Evolutionary conservation across 2,329 filamentous ascomycete species (phyloP), one percentile per base, ranked within the genome.

Genomic region (Beauveria varroae): DNA sequence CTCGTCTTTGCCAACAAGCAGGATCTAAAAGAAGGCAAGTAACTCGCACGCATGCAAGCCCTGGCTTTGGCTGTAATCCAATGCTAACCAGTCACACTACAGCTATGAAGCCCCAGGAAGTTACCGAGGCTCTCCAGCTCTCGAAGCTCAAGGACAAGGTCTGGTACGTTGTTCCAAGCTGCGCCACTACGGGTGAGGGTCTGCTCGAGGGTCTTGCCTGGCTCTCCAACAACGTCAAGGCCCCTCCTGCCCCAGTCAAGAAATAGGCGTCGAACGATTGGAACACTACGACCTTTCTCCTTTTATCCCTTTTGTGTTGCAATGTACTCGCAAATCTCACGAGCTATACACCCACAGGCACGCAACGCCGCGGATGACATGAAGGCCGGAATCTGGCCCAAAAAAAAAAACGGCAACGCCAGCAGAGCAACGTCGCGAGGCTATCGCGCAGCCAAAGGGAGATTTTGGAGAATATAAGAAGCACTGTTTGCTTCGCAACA

Each of bases 1-100:
- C 79, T 98, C 64, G 93, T 99, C 47, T 98, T 99, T 75, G 95
- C 95, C 72, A 99, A 99, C 82, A 99, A 99, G 85, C 95, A 98
- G 79, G 95, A 99, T 85, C 81, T 98, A 68, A 81, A 84, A 63
- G 90, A 91, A 72, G 86, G 91, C 90, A 77, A 62, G 81, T 16
- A 22, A 22, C 4, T 16, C 24, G 8, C 10, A 14, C 22, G 16
- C 7, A 16, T 12, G 8, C 37, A 3, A 57, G 26, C 1, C 16
- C 9, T 24, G 7, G n/a, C 53, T 6, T 43, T 12, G 18, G 10
- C 20, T 3, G 28, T 8, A 34, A 12, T 1, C 37, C 26, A 22
- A 52, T 47, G 6, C 61, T 66, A 26, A 59, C 60, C 16, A 18
- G 54, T n/a, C n/a, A n/a, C n/a, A 4, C 37, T 63, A 57, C 67